phyloP scores from a whole-genome alignment of 2,329 filamentous ascomycete genomes.

The Diaporthe capsici region DNA sequence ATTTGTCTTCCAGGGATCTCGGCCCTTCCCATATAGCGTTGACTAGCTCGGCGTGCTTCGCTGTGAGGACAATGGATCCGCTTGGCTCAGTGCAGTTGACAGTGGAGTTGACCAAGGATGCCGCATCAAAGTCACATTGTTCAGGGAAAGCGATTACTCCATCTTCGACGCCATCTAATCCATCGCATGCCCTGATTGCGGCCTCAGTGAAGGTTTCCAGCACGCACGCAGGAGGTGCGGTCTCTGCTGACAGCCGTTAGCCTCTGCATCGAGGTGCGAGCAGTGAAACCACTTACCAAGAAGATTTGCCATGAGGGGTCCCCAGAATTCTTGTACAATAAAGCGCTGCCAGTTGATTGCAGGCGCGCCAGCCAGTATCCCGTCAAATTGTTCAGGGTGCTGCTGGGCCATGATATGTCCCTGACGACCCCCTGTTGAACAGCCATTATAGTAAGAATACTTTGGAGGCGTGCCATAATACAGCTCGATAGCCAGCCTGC shows the following conservation, averaged over 20 bases:
- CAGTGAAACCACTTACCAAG: not conserved
- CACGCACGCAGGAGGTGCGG: slow-evolving; percentile 59
- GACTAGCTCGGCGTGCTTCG: slow-evolving; percentile 29
- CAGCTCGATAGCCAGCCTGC: slow-evolving; percentile 60
- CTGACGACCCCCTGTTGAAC: slow-evolving; percentile 72
- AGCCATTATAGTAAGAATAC: slow-evolving; percentile 69
- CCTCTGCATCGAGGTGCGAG: not conserved
- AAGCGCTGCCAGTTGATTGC: slow-evolving; percentile 55
- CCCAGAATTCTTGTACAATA: slow-evolving; percentile 44
- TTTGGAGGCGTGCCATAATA: slow-evolving; percentile 59
- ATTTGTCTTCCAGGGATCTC: not conserved
- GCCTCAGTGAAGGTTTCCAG: slow-evolving; percentile 53
- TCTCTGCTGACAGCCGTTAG: slow-evolving; percentile 43
- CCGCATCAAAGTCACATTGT: slow-evolving; percentile 50
- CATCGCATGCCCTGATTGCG: slow-evolving; percentile 61
- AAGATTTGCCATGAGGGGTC: slow-evolving; percentile 49
- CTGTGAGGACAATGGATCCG: slow-evolving; percentile 10
- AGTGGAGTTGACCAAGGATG: slow-evolving; percentile 43
- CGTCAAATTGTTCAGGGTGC: slow-evolving; percentile 70
- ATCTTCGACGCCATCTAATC: slow-evolving; percentile 60
- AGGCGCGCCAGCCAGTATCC: slow-evolving; percentile 64
- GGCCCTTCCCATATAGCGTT: slow-evolving; percentile 20
- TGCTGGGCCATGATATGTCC: slow-evolving; percentile 65
- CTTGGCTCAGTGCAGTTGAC: slow-evolving; percentile 44
- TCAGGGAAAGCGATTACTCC: slow-evolving; percentile 55